Evolutionary conservation across 1,284 basidiomycete species (phyloP).

Genomic region (Leccinum fallax): DNA sequence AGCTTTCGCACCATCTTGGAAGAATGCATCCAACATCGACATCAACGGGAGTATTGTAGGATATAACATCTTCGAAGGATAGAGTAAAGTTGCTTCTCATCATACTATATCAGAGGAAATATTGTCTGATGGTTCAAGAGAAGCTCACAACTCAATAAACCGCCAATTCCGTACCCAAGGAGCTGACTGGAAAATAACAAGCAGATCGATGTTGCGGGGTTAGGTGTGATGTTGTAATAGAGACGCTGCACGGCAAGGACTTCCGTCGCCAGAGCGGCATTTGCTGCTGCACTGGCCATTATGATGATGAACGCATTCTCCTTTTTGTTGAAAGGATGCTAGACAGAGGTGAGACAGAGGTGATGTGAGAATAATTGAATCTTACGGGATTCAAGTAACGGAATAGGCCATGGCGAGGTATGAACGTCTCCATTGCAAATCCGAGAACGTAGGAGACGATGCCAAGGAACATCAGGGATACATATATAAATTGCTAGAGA

Average conservation of each 20-base stretch:
- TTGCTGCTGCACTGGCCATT: constrained; percentile 67
- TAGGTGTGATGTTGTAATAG: constrained; percentile 57
- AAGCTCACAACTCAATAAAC: constrained; percentile 51
- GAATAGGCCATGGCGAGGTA: constrained; percentile 52
- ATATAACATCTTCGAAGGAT: constrained; percentile 69
- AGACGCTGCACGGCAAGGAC: constrained; percentile 64
- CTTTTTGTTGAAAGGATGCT: constrained; percentile 48
- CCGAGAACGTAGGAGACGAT: constrained; percentile 46
- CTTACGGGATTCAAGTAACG: constrained; percentile 59
- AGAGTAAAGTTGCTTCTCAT: constrained; percentile 47
- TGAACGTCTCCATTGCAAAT: constrained; percentile 42
- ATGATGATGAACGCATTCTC: constrained; percentile 68
- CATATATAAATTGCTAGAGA: constrained; percentile 48
- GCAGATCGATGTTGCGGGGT: constrained; percentile 56
- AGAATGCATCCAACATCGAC: constrained; percentile 59
- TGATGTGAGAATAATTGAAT: constrained; percentile 10
- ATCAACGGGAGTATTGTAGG: constrained; percentile 55
- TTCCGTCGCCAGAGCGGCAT: constrained; percentile 65
- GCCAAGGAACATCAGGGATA: constrained; percentile 55
- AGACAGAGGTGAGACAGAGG: constrained; percentile 10
- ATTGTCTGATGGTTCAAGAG: constrained; percentile 10
- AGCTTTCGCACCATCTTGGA: constrained; percentile 48
- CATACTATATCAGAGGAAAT: constrained; percentile 19
- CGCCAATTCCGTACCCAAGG: constrained; percentile 60
- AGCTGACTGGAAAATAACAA: constrained; percentile 64